phyloP scores from a whole-genome alignment of 2,329 filamentous ascomycete genomes.

The Xylariaceae sp. region DNA sequence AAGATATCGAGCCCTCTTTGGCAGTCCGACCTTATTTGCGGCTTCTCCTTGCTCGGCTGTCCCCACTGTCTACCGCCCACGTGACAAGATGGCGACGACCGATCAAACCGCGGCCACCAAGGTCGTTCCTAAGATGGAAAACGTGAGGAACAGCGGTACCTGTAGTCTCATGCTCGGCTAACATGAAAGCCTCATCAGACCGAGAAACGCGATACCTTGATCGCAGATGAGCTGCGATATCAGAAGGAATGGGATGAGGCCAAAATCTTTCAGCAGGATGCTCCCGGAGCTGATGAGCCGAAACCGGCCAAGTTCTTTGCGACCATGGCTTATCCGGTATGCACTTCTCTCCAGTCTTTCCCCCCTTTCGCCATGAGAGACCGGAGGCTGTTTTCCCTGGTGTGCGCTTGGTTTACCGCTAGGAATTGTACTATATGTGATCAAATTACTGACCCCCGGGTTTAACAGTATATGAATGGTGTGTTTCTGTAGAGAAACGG shows the following conservation, averaged over 20 bases:
- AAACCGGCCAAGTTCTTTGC: slow-evolving; percentile 90
- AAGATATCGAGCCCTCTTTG: not conserved
- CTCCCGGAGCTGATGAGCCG: slow-evolving; percentile 71
- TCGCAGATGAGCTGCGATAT: slow-evolving; percentile 43
- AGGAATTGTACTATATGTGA: not conserved
- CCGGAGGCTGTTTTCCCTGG: not conserved
- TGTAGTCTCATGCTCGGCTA: not conserved
- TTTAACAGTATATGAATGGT: slow-evolving; percentile 56
- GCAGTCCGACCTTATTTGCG: not conserved
- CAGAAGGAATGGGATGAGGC: slow-evolving; percentile 76
- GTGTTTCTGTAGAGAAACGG: not conserved
- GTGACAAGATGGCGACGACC: slow-evolving; percentile 14
- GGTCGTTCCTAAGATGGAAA: slow-evolving; percentile 18
- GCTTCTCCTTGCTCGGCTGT: not conserved
- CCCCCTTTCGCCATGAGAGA: not conserved
- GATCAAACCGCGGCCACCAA: slow-evolving; percentile 13
- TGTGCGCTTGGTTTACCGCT: not conserved
- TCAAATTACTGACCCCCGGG: not conserved
- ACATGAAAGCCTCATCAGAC: slow-evolving; percentile 11
- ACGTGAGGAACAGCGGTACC: slow-evolving; percentile 2
- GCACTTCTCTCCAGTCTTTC: not conserved
- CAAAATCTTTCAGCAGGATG: slow-evolving; percentile 77
- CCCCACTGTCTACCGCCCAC: not conserved
- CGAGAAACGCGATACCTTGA: slow-evolving; percentile 20
- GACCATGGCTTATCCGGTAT: slow-evolving; percentile 41